A percentile compares a stretch with the other conserved stretches of the same genome.
Evolutionary conservation across 2,329 filamentous ascomycete species (phyloP).

Genomic region (Xylaria multiplex): DNA sequence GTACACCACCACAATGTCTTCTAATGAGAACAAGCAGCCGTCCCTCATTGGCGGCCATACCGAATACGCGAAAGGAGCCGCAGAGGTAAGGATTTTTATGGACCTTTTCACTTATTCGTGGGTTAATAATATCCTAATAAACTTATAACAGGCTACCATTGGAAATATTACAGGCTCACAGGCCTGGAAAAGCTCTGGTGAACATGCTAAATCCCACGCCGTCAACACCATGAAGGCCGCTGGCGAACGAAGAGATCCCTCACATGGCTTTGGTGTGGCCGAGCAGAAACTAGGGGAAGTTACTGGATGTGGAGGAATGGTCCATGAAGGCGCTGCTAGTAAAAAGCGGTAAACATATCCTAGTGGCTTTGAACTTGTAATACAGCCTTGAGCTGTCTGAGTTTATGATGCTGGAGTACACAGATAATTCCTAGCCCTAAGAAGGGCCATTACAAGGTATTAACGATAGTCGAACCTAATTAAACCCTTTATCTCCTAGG

Average conservation of each 20-base stretch:
- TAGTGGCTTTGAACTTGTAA: constrained; percentile 4
- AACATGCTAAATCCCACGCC: constrained; percentile 71
- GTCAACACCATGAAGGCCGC: constrained; percentile 71
- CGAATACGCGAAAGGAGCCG: constrained; percentile 75
- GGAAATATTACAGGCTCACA: constrained; percentile 70
- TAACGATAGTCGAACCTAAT: background rate
- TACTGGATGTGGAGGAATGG: constrained; percentile 76
- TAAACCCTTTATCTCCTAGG: too few species aligned
- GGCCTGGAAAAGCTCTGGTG: constrained; percentile 71
- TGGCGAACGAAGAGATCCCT: constrained; percentile 63
- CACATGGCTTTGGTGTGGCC: constrained; percentile 67
- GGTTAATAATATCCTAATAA: constrained; percentile 1
- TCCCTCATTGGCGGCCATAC: constrained; percentile 71
- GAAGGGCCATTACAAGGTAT: too few species aligned
- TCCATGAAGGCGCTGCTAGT: constrained; percentile 68
- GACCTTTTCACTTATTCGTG: background rate
- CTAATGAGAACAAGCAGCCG: constrained; percentile 54
- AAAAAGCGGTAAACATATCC: constrained; percentile 42
- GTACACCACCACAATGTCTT: constrained; percentile 45
- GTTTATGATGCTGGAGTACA: background rate
- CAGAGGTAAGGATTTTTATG: constrained; percentile 61
- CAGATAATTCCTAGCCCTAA: background rate
- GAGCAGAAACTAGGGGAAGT: constrained; percentile 73
- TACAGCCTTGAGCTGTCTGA: constrained; percentile 11
- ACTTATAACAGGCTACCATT: constrained; percentile 61